These are phyloP conservation scores for Aspergillus fumigatus DNA, from an alignment of 2,329 filamentous ascomycete species.

Conservation along the genomic window DNA sequence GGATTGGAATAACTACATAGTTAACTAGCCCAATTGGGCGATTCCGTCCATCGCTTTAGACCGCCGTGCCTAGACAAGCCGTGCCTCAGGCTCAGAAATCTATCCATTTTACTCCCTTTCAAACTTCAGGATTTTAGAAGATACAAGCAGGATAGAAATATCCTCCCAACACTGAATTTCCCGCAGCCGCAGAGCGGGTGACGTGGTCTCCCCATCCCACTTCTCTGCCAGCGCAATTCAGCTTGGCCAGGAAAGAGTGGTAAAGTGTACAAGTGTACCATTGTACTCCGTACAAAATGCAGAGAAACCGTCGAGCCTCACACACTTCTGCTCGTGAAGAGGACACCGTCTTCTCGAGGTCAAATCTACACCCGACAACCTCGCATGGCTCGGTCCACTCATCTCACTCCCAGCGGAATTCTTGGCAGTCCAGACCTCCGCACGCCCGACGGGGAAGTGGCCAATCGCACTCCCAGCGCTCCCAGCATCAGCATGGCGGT, in stretches of 20 bases:
- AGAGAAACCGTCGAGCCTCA: slow-evolving; percentile 4
- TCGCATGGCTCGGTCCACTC: not conserved
- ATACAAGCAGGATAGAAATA: not conserved
- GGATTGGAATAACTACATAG: not conserved
- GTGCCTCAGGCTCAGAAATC: not conserved
- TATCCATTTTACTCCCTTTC: not conserved
- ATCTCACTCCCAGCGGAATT: slow-evolving; percentile 21
- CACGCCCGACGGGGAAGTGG: not conserved
- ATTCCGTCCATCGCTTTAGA: not conserved
- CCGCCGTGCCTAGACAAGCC: not conserved
- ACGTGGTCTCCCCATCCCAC: not conserved
- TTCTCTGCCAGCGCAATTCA: too few relatives aligned
- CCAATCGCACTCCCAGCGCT: not conserved
- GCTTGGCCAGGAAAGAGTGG: not conserved
- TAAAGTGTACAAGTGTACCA: not conserved
- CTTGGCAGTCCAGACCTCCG: slow-evolving; percentile 18
- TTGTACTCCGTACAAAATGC: not conserved
- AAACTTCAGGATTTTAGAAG: not conserved
- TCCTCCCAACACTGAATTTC: not conserved
- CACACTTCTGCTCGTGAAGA: slow-evolving; percentile 14
- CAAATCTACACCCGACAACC: slow-evolving; percentile 24
- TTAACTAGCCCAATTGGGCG: not conserved
- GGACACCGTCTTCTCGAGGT: slow-evolving; percentile 19
- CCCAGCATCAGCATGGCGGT: not conserved
- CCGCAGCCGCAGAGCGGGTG: not conserved